Evolutionary conservation across 179 eudicot genomes (phyloP).

Genomic region (Silene vulgaris): DNA sequence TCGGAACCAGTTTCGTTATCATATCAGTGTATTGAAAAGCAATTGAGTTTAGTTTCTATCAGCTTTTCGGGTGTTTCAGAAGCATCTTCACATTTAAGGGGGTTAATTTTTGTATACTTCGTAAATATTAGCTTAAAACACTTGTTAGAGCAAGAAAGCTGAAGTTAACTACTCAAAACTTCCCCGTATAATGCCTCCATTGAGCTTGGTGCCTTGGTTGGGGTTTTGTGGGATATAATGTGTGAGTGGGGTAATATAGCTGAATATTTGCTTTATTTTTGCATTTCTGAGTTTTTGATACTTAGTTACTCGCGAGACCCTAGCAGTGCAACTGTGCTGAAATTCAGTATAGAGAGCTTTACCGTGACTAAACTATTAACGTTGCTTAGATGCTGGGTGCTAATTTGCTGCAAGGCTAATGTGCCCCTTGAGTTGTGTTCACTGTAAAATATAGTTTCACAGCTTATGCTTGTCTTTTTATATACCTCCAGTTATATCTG

Average conservation of each 20-base stretch:
- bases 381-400: neutral
- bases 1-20: neutral
- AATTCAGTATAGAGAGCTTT: too few relatives aligned
- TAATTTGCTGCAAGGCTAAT: neutral
- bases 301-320: too few relatives aligned
- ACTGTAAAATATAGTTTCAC: neutral
- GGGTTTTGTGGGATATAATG: neutral
- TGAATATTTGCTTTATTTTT: neutral
- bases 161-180: neutral
- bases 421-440: neutral
- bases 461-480: neutral
- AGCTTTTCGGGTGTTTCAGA: neutral
- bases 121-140: neutral
- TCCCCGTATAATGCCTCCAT: neutral
- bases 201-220: constrained; percentile 8
- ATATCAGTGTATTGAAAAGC: neutral
- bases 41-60: neutral
- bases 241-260: neutral
- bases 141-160: neutral
- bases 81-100: neutral
- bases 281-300: neutral
- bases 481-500: neutral
- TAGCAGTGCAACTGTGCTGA: too few relatives aligned
- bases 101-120: neutral
- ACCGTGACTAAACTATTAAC: neutral